phyloP scores from a whole-genome alignment of 768 basidiomycete genomes.

The Pisolithus microcarpus region DNA sequence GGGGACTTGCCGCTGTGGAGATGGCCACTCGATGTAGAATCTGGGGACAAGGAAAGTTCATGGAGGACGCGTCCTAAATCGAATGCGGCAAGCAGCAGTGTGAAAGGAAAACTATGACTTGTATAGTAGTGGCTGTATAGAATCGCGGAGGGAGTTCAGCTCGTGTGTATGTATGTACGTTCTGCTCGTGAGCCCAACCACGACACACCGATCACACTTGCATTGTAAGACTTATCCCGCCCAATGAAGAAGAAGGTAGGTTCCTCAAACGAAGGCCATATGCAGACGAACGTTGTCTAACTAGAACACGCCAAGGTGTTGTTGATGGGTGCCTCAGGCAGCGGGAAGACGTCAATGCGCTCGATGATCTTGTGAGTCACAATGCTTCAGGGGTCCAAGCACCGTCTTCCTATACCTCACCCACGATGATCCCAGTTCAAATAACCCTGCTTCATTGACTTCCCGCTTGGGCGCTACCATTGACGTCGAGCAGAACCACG shows the following conservation, averaged over 20 bases:
- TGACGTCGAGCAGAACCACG: constrained; percentile 96
- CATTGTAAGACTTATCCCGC: neutral
- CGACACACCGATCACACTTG: neutral
- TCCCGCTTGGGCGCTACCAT: constrained; percentile 92
- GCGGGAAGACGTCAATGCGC: constrained; percentile 96
- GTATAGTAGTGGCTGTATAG: neutral
- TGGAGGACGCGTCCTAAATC: neutral
- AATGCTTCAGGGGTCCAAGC: neutral
- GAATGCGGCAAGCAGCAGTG: neutral
- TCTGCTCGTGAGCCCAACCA: neutral
- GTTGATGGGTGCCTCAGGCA: constrained; percentile 95
- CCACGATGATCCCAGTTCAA: constrained; percentile 52
- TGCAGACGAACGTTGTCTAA: neutral
- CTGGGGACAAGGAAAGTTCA: constrained; percentile 68
- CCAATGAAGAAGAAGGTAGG: constrained; percentile 29
- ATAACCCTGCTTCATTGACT: constrained; percentile 89
- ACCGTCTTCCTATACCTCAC: constrained; percentile 7
- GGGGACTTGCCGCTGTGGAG: constrained; percentile 95
- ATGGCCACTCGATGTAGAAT: constrained; percentile 64
- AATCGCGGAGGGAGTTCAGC: neutral
- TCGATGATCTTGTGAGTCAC: constrained; percentile 91
- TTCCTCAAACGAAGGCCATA: neutral
- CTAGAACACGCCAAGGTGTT: constrained; percentile 55
- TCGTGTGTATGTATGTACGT: no score
- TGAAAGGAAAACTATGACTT: neutral